Conservation (phyloP, 2,329 filamentous ascomycete genomes). For the Phaeosphaeriaceae sp. region DNA sequence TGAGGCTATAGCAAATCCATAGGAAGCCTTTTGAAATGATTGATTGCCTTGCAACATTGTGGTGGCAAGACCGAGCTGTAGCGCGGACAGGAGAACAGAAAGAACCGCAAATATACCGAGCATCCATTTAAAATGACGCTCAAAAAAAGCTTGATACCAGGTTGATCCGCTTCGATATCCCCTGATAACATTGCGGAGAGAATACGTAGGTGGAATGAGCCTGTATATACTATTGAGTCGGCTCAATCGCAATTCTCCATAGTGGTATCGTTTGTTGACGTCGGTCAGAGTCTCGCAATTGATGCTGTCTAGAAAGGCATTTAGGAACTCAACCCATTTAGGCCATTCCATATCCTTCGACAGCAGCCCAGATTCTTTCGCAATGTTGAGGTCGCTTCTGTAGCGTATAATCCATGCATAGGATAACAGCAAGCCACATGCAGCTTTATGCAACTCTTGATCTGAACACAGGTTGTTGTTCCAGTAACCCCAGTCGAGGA, state of each 20-base stretch:
- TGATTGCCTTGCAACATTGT: slow-evolving; percentile 6
- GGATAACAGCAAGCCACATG: slow-evolving; percentile 22
- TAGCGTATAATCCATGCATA: slow-evolving; percentile 23
- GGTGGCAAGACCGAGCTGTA: slow-evolving; percentile 24
- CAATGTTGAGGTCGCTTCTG: slow-evolving; percentile 19
- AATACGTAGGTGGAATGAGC: slow-evolving; percentile 6
- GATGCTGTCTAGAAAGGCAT: slow-evolving; percentile 13
- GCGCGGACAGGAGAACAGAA: slow-evolving; percentile 15
- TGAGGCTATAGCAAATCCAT: slow-evolving; percentile 11
- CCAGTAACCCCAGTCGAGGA: slow-evolving; percentile 19
- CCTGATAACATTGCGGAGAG: slow-evolving; percentile 6
- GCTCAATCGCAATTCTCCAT: slow-evolving; percentile 52
- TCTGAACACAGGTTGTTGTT: slow-evolving; percentile 12
- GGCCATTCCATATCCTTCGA: slow-evolving; percentile 16
- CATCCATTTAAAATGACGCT: slow-evolving; percentile 17
- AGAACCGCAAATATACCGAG: slow-evolving; percentile 15
- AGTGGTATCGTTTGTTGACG: slow-evolving; percentile 49
- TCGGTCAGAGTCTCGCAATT: slow-evolving; percentile 4
- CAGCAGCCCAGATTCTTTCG: slow-evolving; percentile 14
- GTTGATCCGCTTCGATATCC: slow-evolving; percentile 12
- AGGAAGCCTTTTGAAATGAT: slow-evolving; percentile 13
- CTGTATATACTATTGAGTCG: slow-evolving; percentile 47
- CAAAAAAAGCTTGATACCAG: slow-evolving; percentile 19
- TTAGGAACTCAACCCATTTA: slow-evolving; percentile 15
- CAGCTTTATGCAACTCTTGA: slow-evolving; percentile 11